Evolutionary conservation across 192 early-diverging fungal species (phyloP).

Genomic region (Rhizophagus clarus): DNA sequence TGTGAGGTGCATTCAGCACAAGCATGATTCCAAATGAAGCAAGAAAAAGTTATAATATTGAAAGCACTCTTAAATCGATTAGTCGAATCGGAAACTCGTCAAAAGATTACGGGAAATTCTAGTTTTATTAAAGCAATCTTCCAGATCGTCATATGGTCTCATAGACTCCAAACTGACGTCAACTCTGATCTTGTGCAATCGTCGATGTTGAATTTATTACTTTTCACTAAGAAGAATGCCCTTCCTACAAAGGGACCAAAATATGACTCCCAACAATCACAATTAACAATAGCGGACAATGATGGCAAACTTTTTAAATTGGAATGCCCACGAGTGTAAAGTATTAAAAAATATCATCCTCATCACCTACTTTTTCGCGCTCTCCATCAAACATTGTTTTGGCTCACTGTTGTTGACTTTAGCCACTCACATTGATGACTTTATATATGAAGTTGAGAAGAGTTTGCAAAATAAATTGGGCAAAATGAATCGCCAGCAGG

Average conservation of each 20-base stretch:
- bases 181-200: conserved; percentile 20
- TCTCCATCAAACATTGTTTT: too few relatives aligned
- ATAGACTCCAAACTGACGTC: background rate
- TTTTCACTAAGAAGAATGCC: conserved; percentile 32
- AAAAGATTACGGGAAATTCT: background rate
- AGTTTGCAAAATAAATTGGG: conserved; percentile 17
- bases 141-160: conserved; percentile 6
- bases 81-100: background rate
- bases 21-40: too few relatives aligned
- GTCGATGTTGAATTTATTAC: conserved; percentile 31
- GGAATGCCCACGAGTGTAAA: conserved; percentile 26
- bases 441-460: too few relatives aligned
- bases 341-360: conserved; percentile 38
- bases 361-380: conserved; percentile 30
- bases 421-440: too few relatives aligned
- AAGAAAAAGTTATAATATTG: too few relatives aligned
- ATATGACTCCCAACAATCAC: conserved; percentile 32
- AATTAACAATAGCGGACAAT: conserved; percentile 39
- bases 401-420: too few relatives aligned
- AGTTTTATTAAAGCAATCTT: conserved; percentile 4
- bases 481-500: conserved; percentile 15
- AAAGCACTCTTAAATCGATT: too few relatives aligned
- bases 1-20: too few relatives aligned
- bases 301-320: conserved; percentile 31
- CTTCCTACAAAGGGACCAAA: too few relatives aligned